Evolutionary conservation across 345 rosid species (phyloP).

Genomic region (Passiflora organensis): DNA sequence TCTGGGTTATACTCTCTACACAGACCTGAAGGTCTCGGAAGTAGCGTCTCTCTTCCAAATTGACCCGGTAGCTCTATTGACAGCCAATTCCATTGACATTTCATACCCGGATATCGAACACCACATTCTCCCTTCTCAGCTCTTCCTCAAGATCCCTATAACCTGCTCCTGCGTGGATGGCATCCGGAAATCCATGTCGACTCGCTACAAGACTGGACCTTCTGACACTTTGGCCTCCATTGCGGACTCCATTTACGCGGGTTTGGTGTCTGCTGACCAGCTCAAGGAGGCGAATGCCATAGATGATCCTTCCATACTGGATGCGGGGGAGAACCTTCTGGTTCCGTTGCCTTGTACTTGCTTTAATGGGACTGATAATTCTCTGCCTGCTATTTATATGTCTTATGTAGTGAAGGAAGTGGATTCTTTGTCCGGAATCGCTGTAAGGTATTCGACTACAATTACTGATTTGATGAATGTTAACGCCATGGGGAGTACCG

Average conservation of each 20-base stretch:
- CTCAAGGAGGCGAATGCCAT: conserved; percentile 7
- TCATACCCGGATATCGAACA: neutral
- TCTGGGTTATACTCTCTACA: conserved; percentile 18
- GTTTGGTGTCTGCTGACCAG: conserved; percentile 21
- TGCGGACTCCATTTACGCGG: conserved; percentile 12
- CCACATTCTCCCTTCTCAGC: conserved; percentile 8
- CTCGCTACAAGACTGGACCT: conserved; percentile 3
- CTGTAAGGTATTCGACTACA: neutral
- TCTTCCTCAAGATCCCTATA: conserved; percentile 16
- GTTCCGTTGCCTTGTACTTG: conserved; percentile 19
- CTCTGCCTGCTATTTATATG: conserved; percentile 16
- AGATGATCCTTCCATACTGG: conserved; percentile 5
- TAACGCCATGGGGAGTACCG: conserved; percentile 15
- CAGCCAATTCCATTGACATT: conserved; percentile 16
- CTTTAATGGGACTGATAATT: conserved; percentile 20
- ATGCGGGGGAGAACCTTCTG: conserved; percentile 9
- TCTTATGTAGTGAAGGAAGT: conserved; percentile 18
- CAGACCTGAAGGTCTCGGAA: conserved; percentile 21
- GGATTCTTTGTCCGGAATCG: conserved; percentile 2
- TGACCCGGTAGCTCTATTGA: conserved; percentile 12
- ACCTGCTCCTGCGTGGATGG: conserved; percentile 32
- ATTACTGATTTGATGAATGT: conserved; percentile 14
- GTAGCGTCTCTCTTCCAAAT: conserved; percentile 17
- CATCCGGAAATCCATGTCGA: conserved; percentile 10
- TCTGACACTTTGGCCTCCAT: conserved; percentile 20